These are phyloP conservation scores for Pisolithus thermaeus DNA, from an alignment of 1,284 basidiomycete species.

Conservation along the genomic window DNA sequence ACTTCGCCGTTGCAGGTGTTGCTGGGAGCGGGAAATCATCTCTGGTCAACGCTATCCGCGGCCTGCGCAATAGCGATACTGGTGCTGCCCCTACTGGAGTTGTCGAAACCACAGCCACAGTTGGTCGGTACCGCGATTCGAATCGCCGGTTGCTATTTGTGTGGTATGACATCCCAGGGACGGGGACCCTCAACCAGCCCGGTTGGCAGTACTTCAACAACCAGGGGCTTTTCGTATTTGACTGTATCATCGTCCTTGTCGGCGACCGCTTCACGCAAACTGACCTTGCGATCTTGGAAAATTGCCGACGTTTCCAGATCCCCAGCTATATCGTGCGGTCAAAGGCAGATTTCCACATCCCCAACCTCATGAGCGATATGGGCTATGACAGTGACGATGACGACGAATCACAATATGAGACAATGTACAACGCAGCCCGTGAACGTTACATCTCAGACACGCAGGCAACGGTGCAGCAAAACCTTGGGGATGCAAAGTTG, in stretches of 20 bases:
- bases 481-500: conserved; percentile 12
- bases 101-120: conserved; percentile 4
- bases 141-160: not conserved
- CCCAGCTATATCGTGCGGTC: conserved; percentile 9
- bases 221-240: conserved; percentile 1
- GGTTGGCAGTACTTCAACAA: conserved; percentile 1
- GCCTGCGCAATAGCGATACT: not conserved
- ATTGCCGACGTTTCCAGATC: conserved; percentile 7
- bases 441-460: conserved; percentile 10
- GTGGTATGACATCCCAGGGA: not conserved
- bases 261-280: conserved; percentile 8
- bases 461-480: conserved; percentile 11
- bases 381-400: conserved; percentile 7
- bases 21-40: conserved; percentile 9
- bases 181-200: not conserved
- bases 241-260: conserved; percentile 3
- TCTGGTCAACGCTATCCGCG: conserved; percentile 3
- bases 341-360: conserved; percentile 7
- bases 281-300: conserved; percentile 5
- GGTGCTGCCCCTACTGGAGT: conserved; percentile 17
- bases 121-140: conserved; percentile 3
- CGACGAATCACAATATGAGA: not conserved
- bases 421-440: not conserved
- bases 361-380: conserved; percentile 4
- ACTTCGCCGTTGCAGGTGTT: conserved; percentile 8